Percentiles rank a stretch among this genome's conserved stretches.
Evolutionary conservation across 2,329 filamentous ascomycete genomes (phyloP).

Genomic region (Fusarium sp.): DNA sequence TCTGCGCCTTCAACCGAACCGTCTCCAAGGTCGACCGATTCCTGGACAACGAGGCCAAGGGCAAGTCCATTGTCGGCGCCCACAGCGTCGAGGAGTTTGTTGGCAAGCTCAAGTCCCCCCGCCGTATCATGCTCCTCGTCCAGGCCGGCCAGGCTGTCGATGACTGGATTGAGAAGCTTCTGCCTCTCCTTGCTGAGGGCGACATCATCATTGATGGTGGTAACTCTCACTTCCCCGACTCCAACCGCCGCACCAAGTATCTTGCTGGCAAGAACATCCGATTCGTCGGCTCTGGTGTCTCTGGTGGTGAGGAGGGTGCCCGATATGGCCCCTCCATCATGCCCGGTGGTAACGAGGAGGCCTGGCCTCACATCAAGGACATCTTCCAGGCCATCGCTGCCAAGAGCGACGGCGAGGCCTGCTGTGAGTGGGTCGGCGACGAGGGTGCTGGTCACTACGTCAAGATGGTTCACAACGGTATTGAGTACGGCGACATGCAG

Average conservation of each 20-base stretch:
- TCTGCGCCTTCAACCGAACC: constrained; percentile 98
- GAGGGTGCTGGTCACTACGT: constrained; percentile 99
- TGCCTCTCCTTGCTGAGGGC: constrained; percentile 80
- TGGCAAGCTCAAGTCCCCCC: constrained; percentile 95
- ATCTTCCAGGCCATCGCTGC: constrained; percentile 98
- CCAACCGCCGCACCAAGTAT: constrained; percentile 96
- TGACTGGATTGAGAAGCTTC: constrained; percentile 96
- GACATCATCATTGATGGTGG: constrained; percentile 99
- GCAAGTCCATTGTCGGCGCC: constrained; percentile 95
- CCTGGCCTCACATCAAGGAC: constrained; percentile 98
- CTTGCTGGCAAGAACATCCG: constrained; percentile 87
- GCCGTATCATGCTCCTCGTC: constrained; percentile 98
- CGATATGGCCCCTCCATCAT: constrained; percentile 97
- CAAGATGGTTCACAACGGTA: constrained; percentile 99
- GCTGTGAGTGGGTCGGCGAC: constrained; percentile 99
- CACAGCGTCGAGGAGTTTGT: constrained; percentile 95
- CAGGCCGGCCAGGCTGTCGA: constrained; percentile 98
- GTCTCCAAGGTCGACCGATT: constrained; percentile 98
- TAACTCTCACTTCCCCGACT: constrained; percentile 99
- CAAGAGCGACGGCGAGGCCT: constrained; percentile 96
- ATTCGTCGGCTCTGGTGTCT: constrained; percentile 97
- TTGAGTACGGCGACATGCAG: constrained; percentile 99
- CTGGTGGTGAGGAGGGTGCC: constrained; percentile 98
- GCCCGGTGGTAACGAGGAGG: constrained; percentile 98
- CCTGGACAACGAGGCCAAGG: constrained; percentile 90